These are phyloP conservation scores for Trichomonascaceae sp. DNA, from an alignment of 1,139 yeast species.

Conservation along the genomic window DNA sequence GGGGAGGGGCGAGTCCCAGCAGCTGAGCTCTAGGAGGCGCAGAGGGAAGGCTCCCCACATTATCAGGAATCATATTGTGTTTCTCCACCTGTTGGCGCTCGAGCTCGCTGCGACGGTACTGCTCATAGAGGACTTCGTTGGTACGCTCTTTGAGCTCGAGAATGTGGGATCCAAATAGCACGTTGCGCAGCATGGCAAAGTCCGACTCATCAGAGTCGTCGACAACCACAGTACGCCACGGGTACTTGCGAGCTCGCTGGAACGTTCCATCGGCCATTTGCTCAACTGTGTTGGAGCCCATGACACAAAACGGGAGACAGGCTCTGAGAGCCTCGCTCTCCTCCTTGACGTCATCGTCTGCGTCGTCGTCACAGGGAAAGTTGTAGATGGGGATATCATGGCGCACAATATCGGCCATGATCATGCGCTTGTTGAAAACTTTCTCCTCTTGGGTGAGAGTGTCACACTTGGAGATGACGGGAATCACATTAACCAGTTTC, in stretches of 20 bases:
- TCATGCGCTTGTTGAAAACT: slow-evolving; percentile 47
- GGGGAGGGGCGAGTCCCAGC: too few relatives aligned
- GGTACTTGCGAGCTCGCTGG: slow-evolving; percentile 75
- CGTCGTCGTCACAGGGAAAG: slow-evolving; percentile 53
- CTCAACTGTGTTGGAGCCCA: slow-evolving; percentile 37
- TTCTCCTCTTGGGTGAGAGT: slow-evolving; percentile 70
- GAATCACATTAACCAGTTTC: slow-evolving; percentile 73
- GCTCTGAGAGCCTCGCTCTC: slow-evolving; percentile 67
- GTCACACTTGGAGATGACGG: slow-evolving; percentile 80
- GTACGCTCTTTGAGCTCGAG: slow-evolving; percentile 90
- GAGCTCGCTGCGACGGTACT: slow-evolving; percentile 82
- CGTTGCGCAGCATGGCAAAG: slow-evolving; percentile 70
- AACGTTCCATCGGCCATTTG: slow-evolving; percentile 8
- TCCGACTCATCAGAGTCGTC: slow-evolving; percentile 78
- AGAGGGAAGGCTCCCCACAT: neutral
- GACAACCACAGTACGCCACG: slow-evolving; percentile 69
- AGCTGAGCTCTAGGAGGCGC: too few relatives aligned
- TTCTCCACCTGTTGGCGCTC: slow-evolving; percentile 13
- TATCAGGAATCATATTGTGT: neutral
- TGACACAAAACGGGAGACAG: slow-evolving; percentile 76
- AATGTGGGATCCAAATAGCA: slow-evolving; percentile 79
- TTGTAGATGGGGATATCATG: slow-evolving; percentile 75
- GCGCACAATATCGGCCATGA: slow-evolving; percentile 59
- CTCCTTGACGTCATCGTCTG: slow-evolving; percentile 54
- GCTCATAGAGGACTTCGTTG: slow-evolving; percentile 82